Percentiles rank a stretch among this genome's conserved stretches.
Evolutionary conservation across 1,284 basidiomycete species (phyloP).

Genomic region (Ganoderma resinaceum): DNA sequence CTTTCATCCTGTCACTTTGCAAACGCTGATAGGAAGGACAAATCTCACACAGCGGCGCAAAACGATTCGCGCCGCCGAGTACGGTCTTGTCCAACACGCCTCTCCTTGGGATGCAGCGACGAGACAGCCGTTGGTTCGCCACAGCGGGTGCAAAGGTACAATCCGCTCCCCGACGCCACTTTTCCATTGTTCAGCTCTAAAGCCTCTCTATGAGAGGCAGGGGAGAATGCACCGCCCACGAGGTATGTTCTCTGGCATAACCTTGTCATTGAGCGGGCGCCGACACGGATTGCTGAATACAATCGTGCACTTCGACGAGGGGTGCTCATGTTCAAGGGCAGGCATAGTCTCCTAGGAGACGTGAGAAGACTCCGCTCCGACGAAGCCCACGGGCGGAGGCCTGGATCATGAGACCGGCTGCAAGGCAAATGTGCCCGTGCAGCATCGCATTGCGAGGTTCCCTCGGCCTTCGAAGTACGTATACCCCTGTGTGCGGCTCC

Average conservation of each 20-base stretch:
- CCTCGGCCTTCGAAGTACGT: conserved; percentile 4
- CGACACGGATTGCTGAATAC: background rate
- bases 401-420: conserved; percentile 1
- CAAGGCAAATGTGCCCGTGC: background rate
- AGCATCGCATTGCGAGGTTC: background rate
- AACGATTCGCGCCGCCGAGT: background rate
- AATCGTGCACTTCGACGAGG: background rate
- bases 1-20: background rate
- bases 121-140: conserved; percentile 1
- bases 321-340: background rate
- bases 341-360: conserved; percentile 4
- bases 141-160: background rate
- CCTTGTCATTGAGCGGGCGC: background rate
- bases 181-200: background rate
- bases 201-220: background rate
- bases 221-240: background rate
- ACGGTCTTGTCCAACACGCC: background rate
- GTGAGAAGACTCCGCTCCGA: background rate
- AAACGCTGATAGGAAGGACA: background rate
- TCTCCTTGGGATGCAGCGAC: background rate
- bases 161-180: background rate
- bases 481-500: background rate
- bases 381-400: background rate
- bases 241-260: background rate
- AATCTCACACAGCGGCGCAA: background rate